Evolutionary conservation across 2,329 filamentous ascomycete species (phyloP).

Genomic region (Escovopsis sp.): DNA sequence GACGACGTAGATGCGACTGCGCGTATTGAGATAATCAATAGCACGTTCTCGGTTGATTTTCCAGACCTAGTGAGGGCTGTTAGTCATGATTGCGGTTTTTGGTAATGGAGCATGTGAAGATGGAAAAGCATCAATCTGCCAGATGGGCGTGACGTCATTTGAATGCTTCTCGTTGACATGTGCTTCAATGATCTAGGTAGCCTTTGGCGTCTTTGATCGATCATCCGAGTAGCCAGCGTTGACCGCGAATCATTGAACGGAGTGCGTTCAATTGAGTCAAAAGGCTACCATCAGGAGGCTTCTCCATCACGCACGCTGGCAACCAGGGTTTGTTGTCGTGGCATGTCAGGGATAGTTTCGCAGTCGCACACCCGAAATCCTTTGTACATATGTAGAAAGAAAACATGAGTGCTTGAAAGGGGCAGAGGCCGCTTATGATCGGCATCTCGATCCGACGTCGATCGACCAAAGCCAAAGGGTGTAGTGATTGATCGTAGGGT

Average conservation of each 20-base stretch:
- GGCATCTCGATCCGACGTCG: not conserved
- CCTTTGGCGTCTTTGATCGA: too few relatives aligned
- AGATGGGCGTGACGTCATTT: not conserved
- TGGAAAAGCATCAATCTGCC: not conserved
- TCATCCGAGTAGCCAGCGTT: too few relatives aligned
- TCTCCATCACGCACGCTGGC: too few relatives aligned
- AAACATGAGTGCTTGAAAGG: not conserved
- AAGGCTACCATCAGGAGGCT: too few relatives aligned
- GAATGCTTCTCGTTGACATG: too few relatives aligned
- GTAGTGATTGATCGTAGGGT: too few relatives aligned
- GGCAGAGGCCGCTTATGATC: slow-evolving; percentile 4
- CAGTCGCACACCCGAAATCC: not conserved
- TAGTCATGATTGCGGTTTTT: slow-evolving; percentile 9
- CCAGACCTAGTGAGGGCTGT: slow-evolving; percentile 61
- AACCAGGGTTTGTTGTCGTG: too few relatives aligned
- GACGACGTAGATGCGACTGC: slow-evolving; percentile 96
- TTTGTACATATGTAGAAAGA: not conserved
- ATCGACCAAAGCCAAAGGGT: too few relatives aligned
- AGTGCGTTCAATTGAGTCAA: too few relatives aligned
- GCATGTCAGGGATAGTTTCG: not conserved
- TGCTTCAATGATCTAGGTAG: too few relatives aligned
- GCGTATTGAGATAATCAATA: slow-evolving; percentile 97
- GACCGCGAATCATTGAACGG: too few relatives aligned
- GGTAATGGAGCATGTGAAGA: not conserved
- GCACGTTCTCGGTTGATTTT: slow-evolving; percentile 98